Conservation (phyloP, 257 asterid genomes). For the Solanum arcanum region DNA sequence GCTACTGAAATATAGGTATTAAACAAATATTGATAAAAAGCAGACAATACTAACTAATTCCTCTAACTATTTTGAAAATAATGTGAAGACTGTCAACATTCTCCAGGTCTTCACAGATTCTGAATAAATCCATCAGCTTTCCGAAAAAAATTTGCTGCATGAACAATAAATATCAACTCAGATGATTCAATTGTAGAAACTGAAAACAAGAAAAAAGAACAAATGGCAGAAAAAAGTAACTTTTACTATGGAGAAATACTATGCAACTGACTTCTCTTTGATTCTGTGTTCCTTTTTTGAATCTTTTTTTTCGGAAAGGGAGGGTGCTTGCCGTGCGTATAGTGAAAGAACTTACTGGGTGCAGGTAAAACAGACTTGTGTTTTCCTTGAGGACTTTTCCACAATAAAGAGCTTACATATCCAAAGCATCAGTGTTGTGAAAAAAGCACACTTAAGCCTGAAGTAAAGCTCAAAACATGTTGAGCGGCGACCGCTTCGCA, state of each 20-base stretch:
- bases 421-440: neutral
- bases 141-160: slow-evolving; percentile 74
- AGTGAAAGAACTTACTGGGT: neutral
- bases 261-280: neutral
- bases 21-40: neutral
- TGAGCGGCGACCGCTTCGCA: neutral
- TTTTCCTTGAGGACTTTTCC: neutral
- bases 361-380: neutral
- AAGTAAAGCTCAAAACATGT: neutral
- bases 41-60: slow-evolving; percentile 56
- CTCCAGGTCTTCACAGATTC: slow-evolving; percentile 78
- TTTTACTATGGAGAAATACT: neutral
- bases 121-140: slow-evolving; percentile 72
- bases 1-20: neutral
- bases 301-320: neutral
- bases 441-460: neutral
- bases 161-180: slow-evolving; percentile 4
- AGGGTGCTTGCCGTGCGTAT: neutral
- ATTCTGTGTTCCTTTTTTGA: neutral
- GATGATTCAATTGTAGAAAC: neutral
- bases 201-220: neutral
- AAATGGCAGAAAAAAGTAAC: neutral
- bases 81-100: slow-evolving; percentile 72
- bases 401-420: neutral
- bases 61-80: slow-evolving; percentile 72